Evolutionary conservation across 345 rosid genomes (phyloP).

Genomic region (Pugionium dolabratum): DNA sequence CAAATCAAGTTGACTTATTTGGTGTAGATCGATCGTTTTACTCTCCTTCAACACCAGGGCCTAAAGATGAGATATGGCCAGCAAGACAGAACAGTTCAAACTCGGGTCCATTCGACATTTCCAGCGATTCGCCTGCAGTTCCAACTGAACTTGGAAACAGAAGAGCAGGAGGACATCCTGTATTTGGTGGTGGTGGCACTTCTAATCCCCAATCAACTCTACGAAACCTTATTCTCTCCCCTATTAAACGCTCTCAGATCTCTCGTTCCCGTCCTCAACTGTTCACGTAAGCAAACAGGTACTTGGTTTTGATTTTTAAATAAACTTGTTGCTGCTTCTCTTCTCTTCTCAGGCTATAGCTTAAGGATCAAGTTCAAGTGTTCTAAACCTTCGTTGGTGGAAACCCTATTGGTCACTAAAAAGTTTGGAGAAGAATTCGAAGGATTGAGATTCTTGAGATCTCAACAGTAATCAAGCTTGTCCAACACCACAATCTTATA

Average conservation of each 20-base stretch:
- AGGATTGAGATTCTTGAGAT: conserved; percentile 53
- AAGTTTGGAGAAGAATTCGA: conserved; percentile 53
- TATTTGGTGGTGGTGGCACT: conserved; percentile 49
- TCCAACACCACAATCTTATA: conserved; percentile 63
- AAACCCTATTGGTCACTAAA: conserved; percentile 13
- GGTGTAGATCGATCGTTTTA: conserved; percentile 77
- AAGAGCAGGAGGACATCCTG: conserved; percentile 49
- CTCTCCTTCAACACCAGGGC: conserved; percentile 95
- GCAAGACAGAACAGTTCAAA: conserved; percentile 77
- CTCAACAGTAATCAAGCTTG: conserved; percentile 68
- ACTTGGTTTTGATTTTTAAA: neutral
- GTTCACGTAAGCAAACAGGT: conserved; percentile 62
- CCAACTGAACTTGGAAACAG: conserved; percentile 63
- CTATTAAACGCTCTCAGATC: conserved; percentile 89
- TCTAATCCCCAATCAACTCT: conserved; percentile 71
- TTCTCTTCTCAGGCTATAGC: conserved; percentile 38
- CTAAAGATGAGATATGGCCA: conserved; percentile 85
- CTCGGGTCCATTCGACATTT: conserved; percentile 73
- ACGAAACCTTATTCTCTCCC: conserved; percentile 88
- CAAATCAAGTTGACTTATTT: conserved; percentile 74
- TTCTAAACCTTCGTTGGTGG: conserved; percentile 33
- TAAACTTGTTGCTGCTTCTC: neutral
- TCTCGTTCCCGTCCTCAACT: conserved; percentile 68
- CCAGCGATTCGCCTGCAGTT: conserved; percentile 59
- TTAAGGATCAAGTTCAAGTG: conserved; percentile 23